Base-by-base conservation (phyloP, 345 rosid species). In the Punica granatum region DNA sequence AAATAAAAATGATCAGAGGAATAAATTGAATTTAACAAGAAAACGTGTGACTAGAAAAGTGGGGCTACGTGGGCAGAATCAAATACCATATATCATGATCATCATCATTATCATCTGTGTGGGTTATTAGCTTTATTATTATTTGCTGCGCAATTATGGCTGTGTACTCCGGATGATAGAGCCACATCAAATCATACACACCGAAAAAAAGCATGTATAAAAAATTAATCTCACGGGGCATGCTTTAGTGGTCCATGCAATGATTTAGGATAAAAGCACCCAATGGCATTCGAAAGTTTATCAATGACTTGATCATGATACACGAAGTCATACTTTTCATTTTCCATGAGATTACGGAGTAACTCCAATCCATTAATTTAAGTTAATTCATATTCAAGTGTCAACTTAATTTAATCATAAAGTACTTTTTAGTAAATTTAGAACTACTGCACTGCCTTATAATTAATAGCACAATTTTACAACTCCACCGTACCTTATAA, bases 191-290 rank as follows among this genome's bases (percentile, higher is more conserved):
- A 49, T 49, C 54, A 49, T 49, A 18, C 25, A 49, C 8, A 19
- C 19, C 1, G 23, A n/a, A 49, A 15, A 14, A 14, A 44, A 44
- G 21, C 49, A 44, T 53, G 59, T 53, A 7, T 23, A 53, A 13
- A 6, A 23, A 23, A 53, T 25, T 7, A 25, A 53, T 10, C 31
- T 6, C 9, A 49, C 8, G 59, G 31, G 59, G 49, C 59, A n/a
- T 53, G 59, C 59, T 53, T 53, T 53, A 53, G 23, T 53, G 31
- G 59, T 25, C 59, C 59, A n/a, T 25, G 59, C 59, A 23, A 53
- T 53, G 30, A 53, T 53, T 37, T 14, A n/a, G 31, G 23, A n/a
- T 53, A 53, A 53, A 53, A 53, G 59, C 30, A 25, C n/a, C 59
- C 59, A 53, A 53, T 53, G 21, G 31, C 1, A 25, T 23, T 0